Evolutionary conservation across 306 rosid species (phyloP).

Genomic region (Delonix regia): DNA sequence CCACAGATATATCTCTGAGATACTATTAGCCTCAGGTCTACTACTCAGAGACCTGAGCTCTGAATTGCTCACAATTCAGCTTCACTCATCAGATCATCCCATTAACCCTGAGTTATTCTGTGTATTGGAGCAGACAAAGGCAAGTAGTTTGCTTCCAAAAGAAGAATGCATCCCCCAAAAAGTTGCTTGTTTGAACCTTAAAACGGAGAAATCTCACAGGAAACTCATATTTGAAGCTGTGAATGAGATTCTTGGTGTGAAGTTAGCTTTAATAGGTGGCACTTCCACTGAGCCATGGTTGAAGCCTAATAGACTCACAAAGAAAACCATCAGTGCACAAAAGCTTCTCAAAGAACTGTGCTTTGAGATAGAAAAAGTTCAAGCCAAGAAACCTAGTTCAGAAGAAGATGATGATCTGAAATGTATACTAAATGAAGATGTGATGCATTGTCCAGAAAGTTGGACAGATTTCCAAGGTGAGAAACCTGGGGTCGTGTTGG

Average conservation of each 20-base stretch:
- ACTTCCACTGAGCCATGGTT: constrained; percentile 51
- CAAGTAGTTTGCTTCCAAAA: constrained; percentile 52
- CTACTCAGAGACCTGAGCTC: constrained; percentile 64
- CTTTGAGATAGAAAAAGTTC: constrained; percentile 56
- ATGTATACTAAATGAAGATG: constrained; percentile 54
- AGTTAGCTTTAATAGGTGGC: constrained; percentile 39
- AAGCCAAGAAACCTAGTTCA: constrained; percentile 47
- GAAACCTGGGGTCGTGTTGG: constrained; percentile 55
- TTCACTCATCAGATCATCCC: constrained; percentile 69
- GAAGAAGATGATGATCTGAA: constrained; percentile 62
- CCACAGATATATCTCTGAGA: constrained; percentile 72
- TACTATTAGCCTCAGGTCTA: constrained; percentile 75
- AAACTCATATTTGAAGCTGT: constrained; percentile 73
- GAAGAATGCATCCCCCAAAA: constrained; percentile 41
- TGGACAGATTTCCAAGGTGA: constrained; percentile 61
- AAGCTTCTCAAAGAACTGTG: constrained; percentile 75
- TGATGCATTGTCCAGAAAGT: constrained; percentile 48
- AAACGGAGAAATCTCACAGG: constrained; percentile 54
- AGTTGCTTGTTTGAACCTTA: constrained; percentile 40
- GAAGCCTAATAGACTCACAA: constrained; percentile 53
- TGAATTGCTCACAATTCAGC: constrained; percentile 59
- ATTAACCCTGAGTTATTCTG: constrained; percentile 74
- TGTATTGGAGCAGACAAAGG: constrained; percentile 78
- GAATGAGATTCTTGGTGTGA: constrained; percentile 61
- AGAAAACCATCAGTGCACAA: constrained; percentile 56